phyloP scores from a whole-genome alignment of 305 asterid species.

The Fraxinus velutina region DNA sequence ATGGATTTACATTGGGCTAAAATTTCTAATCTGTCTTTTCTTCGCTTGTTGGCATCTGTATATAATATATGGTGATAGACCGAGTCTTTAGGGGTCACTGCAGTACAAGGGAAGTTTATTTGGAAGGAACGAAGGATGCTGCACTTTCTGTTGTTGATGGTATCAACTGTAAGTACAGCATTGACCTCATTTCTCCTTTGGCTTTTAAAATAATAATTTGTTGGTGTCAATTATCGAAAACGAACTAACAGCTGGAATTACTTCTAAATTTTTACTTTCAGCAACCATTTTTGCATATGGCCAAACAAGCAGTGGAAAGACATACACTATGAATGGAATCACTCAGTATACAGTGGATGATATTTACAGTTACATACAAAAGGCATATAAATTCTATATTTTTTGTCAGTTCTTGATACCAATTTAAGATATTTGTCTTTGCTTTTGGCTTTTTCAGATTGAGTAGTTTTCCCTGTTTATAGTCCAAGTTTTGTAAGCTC shows the following conservation, averaged over 20 bases:
- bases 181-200: neutral
- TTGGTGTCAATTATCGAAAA: constrained; percentile 7
- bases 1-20: neutral
- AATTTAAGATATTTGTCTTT: neutral
- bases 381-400: constrained; percentile 40
- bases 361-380: constrained; percentile 65
- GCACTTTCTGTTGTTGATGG: constrained; percentile 84
- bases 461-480: constrained; percentile 16
- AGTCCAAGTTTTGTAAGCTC: neutral
- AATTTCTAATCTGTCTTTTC: neutral
- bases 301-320: constrained; percentile 95
- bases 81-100: constrained; percentile 82
- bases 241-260: neutral
- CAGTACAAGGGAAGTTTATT: constrained; percentile 71
- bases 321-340: constrained; percentile 90
- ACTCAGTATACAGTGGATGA: constrained; percentile 86
- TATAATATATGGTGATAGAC: constrained; percentile 38
- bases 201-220: constrained; percentile 8
- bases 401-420: neutral
- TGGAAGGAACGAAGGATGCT: constrained; percentile 67
- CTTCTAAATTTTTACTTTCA: constrained; percentile 25
- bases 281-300: constrained; percentile 94
- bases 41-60: constrained; percentile 7
- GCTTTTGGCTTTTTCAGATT: neutral
- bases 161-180: constrained; percentile 64